phyloP scores from a whole-genome alignment of 2,329 filamentous ascomycete species.

The Fusarium fujikuroi region DNA sequence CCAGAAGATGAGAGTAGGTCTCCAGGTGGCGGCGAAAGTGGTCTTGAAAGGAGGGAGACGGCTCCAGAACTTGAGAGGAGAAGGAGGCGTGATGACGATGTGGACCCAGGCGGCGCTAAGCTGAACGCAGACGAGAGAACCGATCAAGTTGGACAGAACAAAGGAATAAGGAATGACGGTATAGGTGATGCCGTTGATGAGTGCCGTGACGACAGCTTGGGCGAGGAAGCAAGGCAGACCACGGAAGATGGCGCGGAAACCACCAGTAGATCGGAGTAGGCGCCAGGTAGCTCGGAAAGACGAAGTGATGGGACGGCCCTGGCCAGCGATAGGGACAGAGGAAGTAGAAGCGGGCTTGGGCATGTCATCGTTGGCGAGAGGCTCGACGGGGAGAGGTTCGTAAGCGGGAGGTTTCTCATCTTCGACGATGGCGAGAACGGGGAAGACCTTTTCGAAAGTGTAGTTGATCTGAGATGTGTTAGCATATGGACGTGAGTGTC shows the following conservation, averaged over 20 bases:
- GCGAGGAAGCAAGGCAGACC: conserved; percentile 67
- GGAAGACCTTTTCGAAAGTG: conserved; percentile 61
- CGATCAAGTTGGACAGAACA: conserved; percentile 54
- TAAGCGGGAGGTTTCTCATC: conserved; percentile 67
- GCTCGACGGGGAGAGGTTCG: conserved; percentile 61
- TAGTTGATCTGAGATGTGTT: conserved; percentile 56
- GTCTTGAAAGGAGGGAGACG: conserved; percentile 74
- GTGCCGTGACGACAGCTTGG: conserved; percentile 49
- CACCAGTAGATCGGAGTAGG: conserved; percentile 70
- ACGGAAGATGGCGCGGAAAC: conserved; percentile 74
- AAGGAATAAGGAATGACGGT: conserved; percentile 58
- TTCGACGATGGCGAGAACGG: conserved; percentile 67
- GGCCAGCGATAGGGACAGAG: conserved; percentile 25
- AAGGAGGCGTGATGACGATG: conserved; percentile 80
- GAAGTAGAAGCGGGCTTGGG: conserved; percentile 50
- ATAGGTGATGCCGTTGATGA: conserved; percentile 58
- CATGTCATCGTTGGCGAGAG: conserved; percentile 49
- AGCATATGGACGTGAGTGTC: background rate
- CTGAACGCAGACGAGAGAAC: conserved; percentile 70
- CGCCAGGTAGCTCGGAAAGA: conserved; percentile 63
- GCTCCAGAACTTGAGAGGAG: conserved; percentile 70
- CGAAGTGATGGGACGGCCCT: conserved; percentile 54
- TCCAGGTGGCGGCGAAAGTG: conserved; percentile 74
- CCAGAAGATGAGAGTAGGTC: conserved; percentile 73
- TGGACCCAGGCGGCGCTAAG: conserved; percentile 85